A percentile compares a stretch with the other conserved stretches of the same genome.
phyloP scores from a whole-genome alignment of 495 filamentous ascomycete genomes.

The Penicillium coprophilum region DNA sequence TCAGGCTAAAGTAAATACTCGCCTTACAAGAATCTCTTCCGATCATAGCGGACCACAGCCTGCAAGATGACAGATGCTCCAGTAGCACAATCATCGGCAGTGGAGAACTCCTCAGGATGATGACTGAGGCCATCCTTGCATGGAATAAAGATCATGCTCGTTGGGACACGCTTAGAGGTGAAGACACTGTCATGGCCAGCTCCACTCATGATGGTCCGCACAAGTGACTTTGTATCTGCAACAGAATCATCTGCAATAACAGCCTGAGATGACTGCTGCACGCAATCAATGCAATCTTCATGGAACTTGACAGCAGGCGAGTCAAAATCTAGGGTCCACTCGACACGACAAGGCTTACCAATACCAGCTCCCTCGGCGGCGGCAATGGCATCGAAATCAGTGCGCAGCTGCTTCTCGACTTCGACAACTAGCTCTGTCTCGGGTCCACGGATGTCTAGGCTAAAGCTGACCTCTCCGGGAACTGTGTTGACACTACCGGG shows the following conservation, averaged over 20 bases:
- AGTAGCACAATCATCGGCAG: conserved; percentile 60
- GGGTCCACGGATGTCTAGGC: conserved; percentile 68
- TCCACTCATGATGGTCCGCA: conserved; percentile 53
- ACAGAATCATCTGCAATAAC: conserved; percentile 50
- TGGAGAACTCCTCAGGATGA: conserved; percentile 62
- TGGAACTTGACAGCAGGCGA: conserved; percentile 70
- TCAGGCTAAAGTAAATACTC: background rate
- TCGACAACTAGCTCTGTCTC: conserved; percentile 55
- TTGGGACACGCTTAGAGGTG: conserved; percentile 58
- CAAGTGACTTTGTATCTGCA: conserved; percentile 40
- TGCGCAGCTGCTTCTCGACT: conserved; percentile 54
- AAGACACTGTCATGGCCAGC: conserved; percentile 66
- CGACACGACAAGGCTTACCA: conserved; percentile 55
- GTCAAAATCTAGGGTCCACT: conserved; percentile 60
- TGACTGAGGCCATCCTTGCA: conserved; percentile 65
- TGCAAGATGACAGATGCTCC: conserved; percentile 63
- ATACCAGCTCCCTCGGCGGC: conserved; percentile 49
- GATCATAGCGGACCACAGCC: conserved; percentile 61
- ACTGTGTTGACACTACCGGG: conserved; percentile 76
- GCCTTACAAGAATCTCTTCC: conserved; percentile 36
- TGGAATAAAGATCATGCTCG: conserved; percentile 68
- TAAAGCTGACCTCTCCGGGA: conserved; percentile 66
- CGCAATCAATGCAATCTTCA: conserved; percentile 64
- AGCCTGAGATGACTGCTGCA: conserved; percentile 59
- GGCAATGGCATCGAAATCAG: conserved; percentile 59